phyloP scores from a whole-genome alignment of 352 stramenopile species.

The Nothophytophthora sp. region DNA sequence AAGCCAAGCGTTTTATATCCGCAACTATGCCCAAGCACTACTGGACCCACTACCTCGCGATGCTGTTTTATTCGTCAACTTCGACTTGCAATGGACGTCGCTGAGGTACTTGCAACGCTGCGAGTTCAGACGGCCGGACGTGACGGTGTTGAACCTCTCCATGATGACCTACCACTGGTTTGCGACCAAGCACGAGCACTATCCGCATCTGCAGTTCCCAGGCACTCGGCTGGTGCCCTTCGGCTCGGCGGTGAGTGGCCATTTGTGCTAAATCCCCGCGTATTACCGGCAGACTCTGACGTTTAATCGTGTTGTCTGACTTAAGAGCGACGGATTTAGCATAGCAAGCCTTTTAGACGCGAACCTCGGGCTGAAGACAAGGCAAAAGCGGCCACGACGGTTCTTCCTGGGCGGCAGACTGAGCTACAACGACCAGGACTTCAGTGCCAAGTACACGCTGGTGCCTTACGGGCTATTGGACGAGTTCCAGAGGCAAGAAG shows the following conservation, averaged over 20 bases:
- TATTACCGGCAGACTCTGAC: background rate
- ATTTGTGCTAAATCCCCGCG: background rate
- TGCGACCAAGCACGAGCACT: conserved; percentile 65
- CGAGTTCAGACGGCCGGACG: conserved; percentile 65
- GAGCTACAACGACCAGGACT: conserved; percentile 64
- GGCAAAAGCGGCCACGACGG: conserved; percentile 13
- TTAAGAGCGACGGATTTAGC: conserved; percentile 49
- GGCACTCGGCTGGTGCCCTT: conserved; percentile 42
- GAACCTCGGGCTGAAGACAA: conserved; percentile 24
- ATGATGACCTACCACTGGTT: conserved; percentile 93
- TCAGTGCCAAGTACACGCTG: conserved; percentile 48
- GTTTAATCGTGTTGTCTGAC: background rate
- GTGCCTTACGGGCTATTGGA: conserved; percentile 57
- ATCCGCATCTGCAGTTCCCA: conserved; percentile 70
- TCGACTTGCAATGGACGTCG: conserved; percentile 92
- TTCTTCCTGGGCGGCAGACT: conserved; percentile 89
- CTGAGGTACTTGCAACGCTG: conserved; percentile 92
- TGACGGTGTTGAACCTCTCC: conserved; percentile 87
- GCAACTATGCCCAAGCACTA: conserved; percentile 84
- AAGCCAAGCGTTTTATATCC: conserved; percentile 70
- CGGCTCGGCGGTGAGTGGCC: conserved; percentile 24
- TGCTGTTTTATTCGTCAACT: conserved; percentile 91
- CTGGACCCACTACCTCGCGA: conserved; percentile 80
- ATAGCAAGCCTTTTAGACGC: conserved; percentile 44
- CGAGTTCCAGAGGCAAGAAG: conserved; percentile 38